Evolutionary conservation across 495 filamentous ascomycete species (phyloP), one percentile per base, ranked within the genome.

Genomic region (Parathielavia hyrcaniae): DNA sequence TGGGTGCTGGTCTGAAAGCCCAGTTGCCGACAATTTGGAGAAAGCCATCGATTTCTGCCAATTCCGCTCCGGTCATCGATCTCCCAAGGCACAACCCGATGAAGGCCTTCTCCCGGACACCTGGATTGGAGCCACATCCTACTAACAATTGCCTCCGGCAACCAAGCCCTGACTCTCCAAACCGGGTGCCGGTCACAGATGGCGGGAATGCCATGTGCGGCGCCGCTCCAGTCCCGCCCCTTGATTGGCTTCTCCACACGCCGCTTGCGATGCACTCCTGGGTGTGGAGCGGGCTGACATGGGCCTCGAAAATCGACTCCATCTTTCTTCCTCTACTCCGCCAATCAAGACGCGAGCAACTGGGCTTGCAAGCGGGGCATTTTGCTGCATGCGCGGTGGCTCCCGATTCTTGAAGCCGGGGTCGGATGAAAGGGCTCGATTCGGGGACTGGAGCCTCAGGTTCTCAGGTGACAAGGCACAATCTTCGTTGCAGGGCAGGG

Each of bases 361-460:
- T 32, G 22, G 39, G 13, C 12, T 12, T 34, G 20, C 41, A 30
- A 11, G 39, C 44, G 44, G 35, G 13, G 44, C 17, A 2, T 14
- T 14, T 8, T 5, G 34, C 39, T 45, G 52, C 52, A 55, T 17
- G 22, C 44, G 36, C 36, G 46, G 36, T 36, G 58, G 46, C 55
- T 49, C 50, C 53, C 62, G 55, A n/a, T n/a, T 48, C 20, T 47
- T 46, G n/a, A 41, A 56, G 46, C 62, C 52, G 59, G 62, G 62
- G 59, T 61, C 62, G 62, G 62, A 39, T 57, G 58, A 64, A 30
- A 64, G 55, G 62, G 62, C 58, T 64, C 55, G 52, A 61, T 52
- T 61, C 46, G 44, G 59, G n/a, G n/a, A n/a, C n/a, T n/a, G n/a
- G n/a, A 17, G 39, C 22, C 58, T 40, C 46, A 20, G 40, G 50